These are phyloP conservation scores for Podila epigama DNA, from an alignment of 192 early-diverging fungal species.

Conservation along the genomic window DNA sequence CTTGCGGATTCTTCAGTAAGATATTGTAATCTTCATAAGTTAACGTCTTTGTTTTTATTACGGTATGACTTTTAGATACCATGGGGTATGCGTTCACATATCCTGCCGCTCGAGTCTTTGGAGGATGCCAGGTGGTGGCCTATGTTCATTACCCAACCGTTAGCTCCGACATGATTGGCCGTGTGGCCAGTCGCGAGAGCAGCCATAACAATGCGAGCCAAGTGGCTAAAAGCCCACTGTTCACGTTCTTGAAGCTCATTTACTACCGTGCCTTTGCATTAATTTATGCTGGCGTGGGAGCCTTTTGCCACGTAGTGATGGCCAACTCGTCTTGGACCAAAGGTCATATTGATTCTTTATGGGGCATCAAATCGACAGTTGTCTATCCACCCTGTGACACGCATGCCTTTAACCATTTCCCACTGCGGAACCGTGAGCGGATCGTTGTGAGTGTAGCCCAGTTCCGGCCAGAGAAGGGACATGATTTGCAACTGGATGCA, in stretches of 20 bases:
- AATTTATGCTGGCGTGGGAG: constrained; percentile 81
- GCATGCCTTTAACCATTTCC: constrained; percentile 59
- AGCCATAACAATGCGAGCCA: constrained; percentile 67
- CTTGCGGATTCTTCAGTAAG: not conserved
- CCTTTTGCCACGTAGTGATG: constrained; percentile 83
- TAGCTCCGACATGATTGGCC: constrained; percentile 61
- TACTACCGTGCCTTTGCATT: constrained; percentile 87
- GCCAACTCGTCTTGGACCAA: constrained; percentile 98
- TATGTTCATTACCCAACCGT: constrained; percentile 98
- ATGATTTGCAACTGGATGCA: constrained; percentile 80
- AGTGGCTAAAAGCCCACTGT: constrained; percentile 64
- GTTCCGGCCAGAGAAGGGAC: constrained; percentile 97
- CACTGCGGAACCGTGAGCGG: constrained; percentile 60
- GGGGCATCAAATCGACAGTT: constrained; percentile 71
- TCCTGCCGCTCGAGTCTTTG: constrained; percentile 73
- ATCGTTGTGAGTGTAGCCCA: constrained; percentile 91
- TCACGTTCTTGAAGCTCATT: constrained; percentile 67
- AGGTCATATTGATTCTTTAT: constrained; percentile 88
- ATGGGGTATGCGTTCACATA: constrained; percentile 97
- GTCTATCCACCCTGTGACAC: constrained; percentile 98
- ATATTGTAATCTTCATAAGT: not conserved
- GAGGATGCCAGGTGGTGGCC: constrained; percentile 67
- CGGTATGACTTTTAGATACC: constrained; percentile 87
- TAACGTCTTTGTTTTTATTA: not conserved
- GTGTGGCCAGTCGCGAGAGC: constrained; percentile 35